Evolutionary conservation across 345 rosid species (phyloP).

Genomic region (Laguncularia racemosa): DNA sequence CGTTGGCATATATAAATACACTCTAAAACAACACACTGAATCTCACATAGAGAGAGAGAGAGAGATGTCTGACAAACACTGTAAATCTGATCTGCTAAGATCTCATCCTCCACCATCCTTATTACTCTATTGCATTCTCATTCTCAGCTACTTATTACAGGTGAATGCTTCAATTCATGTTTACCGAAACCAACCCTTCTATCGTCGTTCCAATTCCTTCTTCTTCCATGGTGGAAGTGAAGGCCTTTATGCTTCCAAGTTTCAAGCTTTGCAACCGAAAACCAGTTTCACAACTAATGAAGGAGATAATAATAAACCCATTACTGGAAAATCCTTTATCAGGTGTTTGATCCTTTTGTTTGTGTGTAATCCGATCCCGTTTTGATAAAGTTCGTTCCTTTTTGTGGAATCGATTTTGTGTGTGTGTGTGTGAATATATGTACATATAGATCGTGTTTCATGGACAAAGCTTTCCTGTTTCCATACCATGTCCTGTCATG

Average conservation of each 20-base stretch:
- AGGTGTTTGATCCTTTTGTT: constrained; percentile 14
- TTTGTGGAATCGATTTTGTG: too few species aligned
- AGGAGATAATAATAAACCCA: constrained; percentile 3
- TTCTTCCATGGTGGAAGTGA: constrained; percentile 55
- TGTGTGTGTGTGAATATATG: too few species aligned
- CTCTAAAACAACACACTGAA: too few species aligned
- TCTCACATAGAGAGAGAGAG: too few species aligned
- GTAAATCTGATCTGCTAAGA: too few species aligned
- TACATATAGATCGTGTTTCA: too few species aligned
- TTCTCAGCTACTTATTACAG: constrained; percentile 11
- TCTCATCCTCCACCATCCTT: not conserved
- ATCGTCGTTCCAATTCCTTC: constrained; percentile 40
- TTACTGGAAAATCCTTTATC: constrained; percentile 38
- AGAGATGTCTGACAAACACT: too few species aligned
- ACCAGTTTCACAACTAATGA: constrained; percentile 16
- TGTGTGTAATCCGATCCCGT: constrained; percentile 7
- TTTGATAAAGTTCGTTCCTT: not conserved
- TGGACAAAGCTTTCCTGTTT: too few species aligned
- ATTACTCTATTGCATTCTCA: not conserved
- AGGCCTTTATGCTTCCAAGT: constrained; percentile 41
- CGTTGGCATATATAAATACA: too few species aligned
- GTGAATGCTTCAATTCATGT: constrained; percentile 39
- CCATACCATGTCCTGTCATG: too few species aligned
- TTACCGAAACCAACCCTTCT: constrained; percentile 27
- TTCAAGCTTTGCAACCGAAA: constrained; percentile 1